Conservation (phyloP, 495 filamentous ascomycete genomes). For the Daldinia vernicosa region DNA sequence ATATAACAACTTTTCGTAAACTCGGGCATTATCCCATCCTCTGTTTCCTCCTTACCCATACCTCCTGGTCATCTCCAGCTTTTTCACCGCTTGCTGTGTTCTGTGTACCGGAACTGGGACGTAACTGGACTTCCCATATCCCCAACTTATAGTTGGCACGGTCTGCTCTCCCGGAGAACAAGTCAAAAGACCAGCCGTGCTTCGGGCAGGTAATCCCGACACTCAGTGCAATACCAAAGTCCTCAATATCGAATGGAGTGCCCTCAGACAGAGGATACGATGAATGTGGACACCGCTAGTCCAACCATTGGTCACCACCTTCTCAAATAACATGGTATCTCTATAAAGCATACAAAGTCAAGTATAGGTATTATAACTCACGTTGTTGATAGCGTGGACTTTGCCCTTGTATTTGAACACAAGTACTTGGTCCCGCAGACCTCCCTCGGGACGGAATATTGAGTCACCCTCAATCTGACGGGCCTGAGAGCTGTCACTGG, state of each 20-base stretch:
- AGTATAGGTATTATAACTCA: slow-evolving; percentile 47
- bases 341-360: not conserved
- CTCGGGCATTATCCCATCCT: too few species aligned
- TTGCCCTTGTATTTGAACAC: slow-evolving; percentile 67
- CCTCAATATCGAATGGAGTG: slow-evolving; percentile 68
- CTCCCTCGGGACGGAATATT: slow-evolving; percentile 30
- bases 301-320: slow-evolving; percentile 30
- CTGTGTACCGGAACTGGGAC: slow-evolving; percentile 44
- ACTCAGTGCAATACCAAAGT: slow-evolving; percentile 63
- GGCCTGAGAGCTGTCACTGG: slow-evolving; percentile 49
- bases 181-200: slow-evolving; percentile 69
- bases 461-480: slow-evolving; percentile 53
- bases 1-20: too few species aligned
- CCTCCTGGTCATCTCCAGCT: slow-evolving; percentile 55
- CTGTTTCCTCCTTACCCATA: slow-evolving; percentile 63
- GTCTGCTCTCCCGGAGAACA: slow-evolving; percentile 64
- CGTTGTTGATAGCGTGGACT: slow-evolving; percentile 68
- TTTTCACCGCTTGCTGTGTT: slow-evolving; percentile 13
- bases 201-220: slow-evolving; percentile 67
- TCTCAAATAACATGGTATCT: not conserved
- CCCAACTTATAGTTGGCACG: slow-evolving; percentile 66
- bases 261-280: slow-evolving; percentile 65
- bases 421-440: slow-evolving; percentile 65
- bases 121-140: slow-evolving; percentile 67
- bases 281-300: slow-evolving; percentile 68